Evolutionary conservation across 768 basidiomycete genomes (phyloP), one percentile per base, ranked within the genome.

Genomic region (Megacollybia marginata): DNA sequence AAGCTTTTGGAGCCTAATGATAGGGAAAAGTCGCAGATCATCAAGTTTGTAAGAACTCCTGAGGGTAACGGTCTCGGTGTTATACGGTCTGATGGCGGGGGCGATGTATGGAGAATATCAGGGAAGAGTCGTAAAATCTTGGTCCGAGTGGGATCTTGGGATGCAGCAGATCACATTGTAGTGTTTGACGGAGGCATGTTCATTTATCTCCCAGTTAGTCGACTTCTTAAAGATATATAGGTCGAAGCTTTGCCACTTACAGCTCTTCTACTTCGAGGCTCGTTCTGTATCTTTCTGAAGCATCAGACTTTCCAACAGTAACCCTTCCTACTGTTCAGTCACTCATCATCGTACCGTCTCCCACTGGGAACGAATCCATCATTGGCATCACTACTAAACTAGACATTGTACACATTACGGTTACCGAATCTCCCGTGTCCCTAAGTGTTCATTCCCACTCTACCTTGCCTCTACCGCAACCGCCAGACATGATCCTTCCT

Each of bases 51-150:
- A 34, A 75, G 90, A 52, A 91, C 89, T 2, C 84, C 88, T 1
- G 85, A 90, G 51, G 90, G 90, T 1, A 74, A 72, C 47, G 89
- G 86, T 6, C 74, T 92, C 33, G 87, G 79, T 11, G 78, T 85
- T 12, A 66, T 85, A 32, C 79, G 86, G 42, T 64, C 63, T 32
- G 67, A 72, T 38, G 78, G 79, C 4, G 68, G 69, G 9, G 83
- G 83, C 6, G 85, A 90, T 58, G 70, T 75, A 1, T 90, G 85
- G 84, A 71, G 68, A 55, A 68, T 80, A 49, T 62, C 64, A 8
- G 71, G 74, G 42, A 63, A 67, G 44, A 79, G 78, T 10, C 65
- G 69, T 31, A 71, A 71, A 16, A 23, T 2, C 52, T 60, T 88
- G 36, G 60, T 68, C 13, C 71, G 75, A 48, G 69, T 71, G 10